Conservation (phyloP, 2,329 filamentous ascomycete genomes). For the Ceratocystis variospora region DNA sequence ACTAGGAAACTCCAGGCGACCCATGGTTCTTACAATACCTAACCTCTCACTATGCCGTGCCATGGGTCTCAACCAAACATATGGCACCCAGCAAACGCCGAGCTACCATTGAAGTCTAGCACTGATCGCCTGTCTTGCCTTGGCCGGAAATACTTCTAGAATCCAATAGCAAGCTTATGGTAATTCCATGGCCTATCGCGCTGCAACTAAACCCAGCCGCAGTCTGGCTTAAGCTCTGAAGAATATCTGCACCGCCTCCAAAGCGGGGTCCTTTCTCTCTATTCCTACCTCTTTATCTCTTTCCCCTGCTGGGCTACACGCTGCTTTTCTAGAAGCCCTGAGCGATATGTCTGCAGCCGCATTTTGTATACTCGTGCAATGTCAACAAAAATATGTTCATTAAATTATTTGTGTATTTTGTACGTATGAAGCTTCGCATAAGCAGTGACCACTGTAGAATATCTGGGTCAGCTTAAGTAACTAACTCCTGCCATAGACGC, state of each 20-base stretch:
- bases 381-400: not conserved
- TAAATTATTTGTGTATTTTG: not conserved
- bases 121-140: no score
- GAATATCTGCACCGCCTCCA: conserved; percentile 7
- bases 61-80: no score
- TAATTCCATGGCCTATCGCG: not conserved
- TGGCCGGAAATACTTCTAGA: not conserved
- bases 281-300: not conserved
- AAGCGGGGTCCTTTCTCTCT: not conserved
- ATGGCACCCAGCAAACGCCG: no score
- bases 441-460: not conserved
- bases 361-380: no score
- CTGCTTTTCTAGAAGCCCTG: not conserved
- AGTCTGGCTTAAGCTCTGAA: not conserved
- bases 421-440: not conserved
- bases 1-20: no score
- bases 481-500: not conserved
- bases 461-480: not conserved
- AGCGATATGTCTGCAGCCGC: no score
- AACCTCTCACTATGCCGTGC: no score
- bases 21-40: no score
- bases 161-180: not conserved
- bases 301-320: not conserved
- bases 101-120: no score
- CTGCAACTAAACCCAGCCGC: not conserved